phyloP scores from a whole-genome alignment of 306 rosid genomes.

The Pueraria montana region DNA sequence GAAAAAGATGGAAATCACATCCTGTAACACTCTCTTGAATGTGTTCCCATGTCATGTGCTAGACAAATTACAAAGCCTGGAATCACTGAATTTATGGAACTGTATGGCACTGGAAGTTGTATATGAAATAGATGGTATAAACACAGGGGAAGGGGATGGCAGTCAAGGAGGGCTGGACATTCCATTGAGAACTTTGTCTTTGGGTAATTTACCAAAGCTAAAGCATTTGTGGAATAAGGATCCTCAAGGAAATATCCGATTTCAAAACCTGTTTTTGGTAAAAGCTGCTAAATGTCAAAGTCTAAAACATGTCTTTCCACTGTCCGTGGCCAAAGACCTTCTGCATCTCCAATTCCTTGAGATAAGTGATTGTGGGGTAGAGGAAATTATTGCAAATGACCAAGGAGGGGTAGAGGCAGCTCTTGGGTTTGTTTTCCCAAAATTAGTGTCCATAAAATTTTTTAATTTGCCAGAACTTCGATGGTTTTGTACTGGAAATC shows the following conservation, averaged over 20 bases:
- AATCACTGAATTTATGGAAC: conserved; percentile 47
- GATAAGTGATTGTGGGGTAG: conserved; percentile 50
- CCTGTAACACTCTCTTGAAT: conserved; percentile 44
- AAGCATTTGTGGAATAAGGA: conserved; percentile 49
- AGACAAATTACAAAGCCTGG: conserved; percentile 47
- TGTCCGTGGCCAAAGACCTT: conserved; percentile 56
- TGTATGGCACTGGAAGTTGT: conserved; percentile 47
- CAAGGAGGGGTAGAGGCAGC: conserved; percentile 36
- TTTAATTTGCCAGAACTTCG: conserved; percentile 47
- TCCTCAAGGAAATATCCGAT: conserved; percentile 45
- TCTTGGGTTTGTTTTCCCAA: conserved; percentile 54
- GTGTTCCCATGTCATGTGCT: conserved; percentile 50
- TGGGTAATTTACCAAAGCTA: conserved; percentile 52
- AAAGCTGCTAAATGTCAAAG: conserved; percentile 42
- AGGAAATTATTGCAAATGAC: conserved; percentile 44
- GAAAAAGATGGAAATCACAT: conserved; percentile 50
- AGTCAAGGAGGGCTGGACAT: conserved; percentile 28
- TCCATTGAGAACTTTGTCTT: conserved; percentile 46
- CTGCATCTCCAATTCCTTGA: conserved; percentile 46
- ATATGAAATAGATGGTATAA: conserved; percentile 43
- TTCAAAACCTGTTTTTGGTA: conserved; percentile 36
- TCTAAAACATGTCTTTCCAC: conserved; percentile 51
- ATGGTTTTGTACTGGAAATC: conserved; percentile 49
- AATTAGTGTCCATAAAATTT: conserved; percentile 40
- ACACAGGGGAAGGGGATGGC: too few relatives aligned